phyloP scores from a whole-genome alignment of 2,329 filamentous ascomycete genomes.

The Alternaria incomplexa region DNA sequence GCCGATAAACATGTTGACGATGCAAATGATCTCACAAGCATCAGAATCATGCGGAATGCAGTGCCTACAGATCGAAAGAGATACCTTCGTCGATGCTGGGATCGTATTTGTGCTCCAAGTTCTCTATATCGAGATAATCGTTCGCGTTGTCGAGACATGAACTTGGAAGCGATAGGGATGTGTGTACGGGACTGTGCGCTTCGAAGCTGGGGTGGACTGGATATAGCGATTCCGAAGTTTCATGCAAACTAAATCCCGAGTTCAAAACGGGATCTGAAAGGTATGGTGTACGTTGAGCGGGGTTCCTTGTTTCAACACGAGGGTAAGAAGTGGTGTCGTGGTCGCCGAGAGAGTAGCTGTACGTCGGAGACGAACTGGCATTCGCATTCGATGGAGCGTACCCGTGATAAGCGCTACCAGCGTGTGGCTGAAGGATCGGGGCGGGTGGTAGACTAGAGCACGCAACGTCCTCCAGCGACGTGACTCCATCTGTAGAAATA shows the following conservation, averaged over 20 bases:
- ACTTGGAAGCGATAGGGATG: not conserved
- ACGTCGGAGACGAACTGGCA: not conserved
- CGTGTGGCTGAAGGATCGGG: not conserved
- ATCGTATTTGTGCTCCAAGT: not conserved
- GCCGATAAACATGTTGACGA: not conserved
- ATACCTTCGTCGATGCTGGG: not conserved
- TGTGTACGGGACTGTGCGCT: fast-evolving
- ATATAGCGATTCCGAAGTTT: not conserved
- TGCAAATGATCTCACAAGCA: not conserved
- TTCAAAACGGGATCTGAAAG: not conserved
- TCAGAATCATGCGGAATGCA: not conserved
- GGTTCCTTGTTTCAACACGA: not conserved
- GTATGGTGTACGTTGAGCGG: not conserved
- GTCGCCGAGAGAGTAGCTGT: not conserved
- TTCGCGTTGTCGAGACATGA: not conserved
- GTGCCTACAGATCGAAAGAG: not conserved
- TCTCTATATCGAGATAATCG: not conserved
- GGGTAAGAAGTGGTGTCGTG: not conserved
- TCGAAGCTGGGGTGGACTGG: not conserved
- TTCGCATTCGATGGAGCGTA: not conserved
- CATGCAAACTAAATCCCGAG: not conserved
- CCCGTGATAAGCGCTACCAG: not conserved
- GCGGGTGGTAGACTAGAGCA: not conserved
- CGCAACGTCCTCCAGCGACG: not conserved
- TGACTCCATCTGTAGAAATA: not conserved